Evolutionary conservation across 306 rosid genomes (phyloP).

Genomic region (Lithocarpus polystachyus): DNA sequence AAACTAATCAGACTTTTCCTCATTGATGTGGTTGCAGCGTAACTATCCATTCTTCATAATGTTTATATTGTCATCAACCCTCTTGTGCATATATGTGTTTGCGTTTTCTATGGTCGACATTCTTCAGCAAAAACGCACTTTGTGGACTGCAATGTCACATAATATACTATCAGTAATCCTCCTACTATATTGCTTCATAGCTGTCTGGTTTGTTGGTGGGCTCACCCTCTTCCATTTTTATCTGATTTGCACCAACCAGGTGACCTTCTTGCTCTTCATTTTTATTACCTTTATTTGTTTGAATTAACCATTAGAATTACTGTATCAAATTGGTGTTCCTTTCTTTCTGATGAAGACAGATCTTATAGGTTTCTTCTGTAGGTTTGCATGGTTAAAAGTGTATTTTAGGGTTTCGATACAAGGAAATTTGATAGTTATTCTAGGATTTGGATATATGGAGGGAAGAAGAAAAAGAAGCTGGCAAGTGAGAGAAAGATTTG

Average conservation of each 20-base stretch:
- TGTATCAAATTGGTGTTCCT: not conserved
- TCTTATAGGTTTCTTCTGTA: too few relatives aligned
- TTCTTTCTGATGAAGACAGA: not conserved
- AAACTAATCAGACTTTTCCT: constrained; percentile 19
- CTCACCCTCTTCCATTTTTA: constrained; percentile 83
- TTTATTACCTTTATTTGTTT: not conserved
- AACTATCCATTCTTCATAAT: constrained; percentile 81
- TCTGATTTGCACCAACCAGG: constrained; percentile 88
- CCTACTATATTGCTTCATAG: constrained; percentile 76
- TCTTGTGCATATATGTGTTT: constrained; percentile 74
- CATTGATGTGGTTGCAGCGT: constrained; percentile 56
- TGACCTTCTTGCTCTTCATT: constrained; percentile 19
- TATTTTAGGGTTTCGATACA: too few relatives aligned
- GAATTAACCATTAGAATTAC: not conserved
- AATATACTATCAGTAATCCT: constrained; percentile 66
- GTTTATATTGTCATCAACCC: constrained; percentile 73
- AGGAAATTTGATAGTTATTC: too few relatives aligned
- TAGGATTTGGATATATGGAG: too few relatives aligned
- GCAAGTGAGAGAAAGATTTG: too few relatives aligned
- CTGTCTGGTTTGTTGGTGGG: constrained; percentile 94
- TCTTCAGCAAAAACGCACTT: constrained; percentile 36
- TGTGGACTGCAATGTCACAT: constrained; percentile 46
- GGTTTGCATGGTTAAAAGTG: too few relatives aligned
- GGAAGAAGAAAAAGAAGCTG: too few relatives aligned
- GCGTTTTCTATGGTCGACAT: constrained; percentile 76